Evolutionary conservation across 2,329 filamentous ascomycete genomes (phyloP).

Genomic region (Penicillium sp.): DNA sequence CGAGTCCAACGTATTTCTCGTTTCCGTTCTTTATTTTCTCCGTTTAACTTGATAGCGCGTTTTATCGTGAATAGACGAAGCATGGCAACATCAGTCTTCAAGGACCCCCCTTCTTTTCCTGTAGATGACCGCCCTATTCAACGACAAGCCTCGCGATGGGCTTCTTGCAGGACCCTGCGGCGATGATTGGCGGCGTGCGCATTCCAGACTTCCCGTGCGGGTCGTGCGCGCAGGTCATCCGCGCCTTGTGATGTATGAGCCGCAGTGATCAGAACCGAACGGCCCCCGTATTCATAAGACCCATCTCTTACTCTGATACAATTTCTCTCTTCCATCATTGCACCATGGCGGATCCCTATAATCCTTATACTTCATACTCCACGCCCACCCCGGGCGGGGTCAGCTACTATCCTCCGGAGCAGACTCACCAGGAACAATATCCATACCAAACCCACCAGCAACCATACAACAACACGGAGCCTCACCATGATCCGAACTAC

Average conservation of each 20-base stretch:
- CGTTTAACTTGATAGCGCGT: conserved; percentile 4
- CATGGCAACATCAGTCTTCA: conserved; percentile 15
- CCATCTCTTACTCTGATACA: not conserved
- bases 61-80: conserved; percentile 14
- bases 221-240: conserved; percentile 30
- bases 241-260: conserved; percentile 19
- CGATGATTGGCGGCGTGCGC: conserved; percentile 15
- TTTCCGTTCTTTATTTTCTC: not conserved
- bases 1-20: conserved; percentile 11
- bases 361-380: conserved; percentile 35
- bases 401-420: conserved; percentile 25
- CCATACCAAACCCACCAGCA: conserved; percentile 29
- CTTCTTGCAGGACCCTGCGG: not conserved
- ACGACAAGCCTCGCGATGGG: not conserved
- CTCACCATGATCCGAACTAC: conserved; percentile 26
- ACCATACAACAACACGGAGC: conserved; percentile 10
- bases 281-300: not conserved
- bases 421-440: conserved; percentile 18
- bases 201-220: conserved; percentile 11
- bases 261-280: conserved; percentile 16
- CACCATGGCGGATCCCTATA: conserved; percentile 54
- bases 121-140: not conserved
- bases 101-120: conserved; percentile 1
- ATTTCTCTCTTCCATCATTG: not conserved
- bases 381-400: conserved; percentile 24